Evolutionary conservation across 139 green algal genomes (phyloP), one percentile per base, ranked within the genome.

Genomic region (Haematococcus sp.): DNA sequence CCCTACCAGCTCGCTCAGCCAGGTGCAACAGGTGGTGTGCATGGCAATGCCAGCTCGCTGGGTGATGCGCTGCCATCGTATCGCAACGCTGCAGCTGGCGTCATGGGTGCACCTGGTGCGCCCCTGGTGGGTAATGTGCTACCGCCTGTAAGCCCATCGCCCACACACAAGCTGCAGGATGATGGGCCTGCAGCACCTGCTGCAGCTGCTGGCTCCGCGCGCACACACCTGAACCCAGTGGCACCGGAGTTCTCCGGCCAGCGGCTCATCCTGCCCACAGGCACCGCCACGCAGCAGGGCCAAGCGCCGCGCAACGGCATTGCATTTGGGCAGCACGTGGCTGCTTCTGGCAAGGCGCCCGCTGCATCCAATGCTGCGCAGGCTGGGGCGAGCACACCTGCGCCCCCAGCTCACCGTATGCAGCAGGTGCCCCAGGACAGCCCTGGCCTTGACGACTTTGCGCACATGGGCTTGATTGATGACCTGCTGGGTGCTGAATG

Each of bases 401-500:
- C 19, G 5, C 17, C 17, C 9, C 22, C 11, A 3, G 63, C 63
- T 30, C 31, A 52, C 13, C 32, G 32, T 4, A 25, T 69, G 25
- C 63, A 51, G 19, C 32, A 35, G 31, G 40, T 63, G 66, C 44
- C 44, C 3, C 34, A 81, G 5, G 88, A 93, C 73, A 86, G 81
- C 25, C 83, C 90, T 1, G 81, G 88, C 31, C 55, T 95, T 67
- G 89, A 95, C 70, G 91, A 93, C 77, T 95, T 95, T 83, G 87
- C 88, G 0, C 91, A 95, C 76, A 91, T 95, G 83, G 85, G 84
- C 9, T 80, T 95, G 22, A 95, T 94, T 56, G 87, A 82, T 3
- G 90, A 95, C 68, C 74, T 95, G 55, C 82, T 95, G 23, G 46
- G 46, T 16, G 25, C 35, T 60, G 52, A 60, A 15, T 60, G 40